Base-by-base conservation (phyloP, 257 asterid genomes). In the Echium plantagineum region DNA sequence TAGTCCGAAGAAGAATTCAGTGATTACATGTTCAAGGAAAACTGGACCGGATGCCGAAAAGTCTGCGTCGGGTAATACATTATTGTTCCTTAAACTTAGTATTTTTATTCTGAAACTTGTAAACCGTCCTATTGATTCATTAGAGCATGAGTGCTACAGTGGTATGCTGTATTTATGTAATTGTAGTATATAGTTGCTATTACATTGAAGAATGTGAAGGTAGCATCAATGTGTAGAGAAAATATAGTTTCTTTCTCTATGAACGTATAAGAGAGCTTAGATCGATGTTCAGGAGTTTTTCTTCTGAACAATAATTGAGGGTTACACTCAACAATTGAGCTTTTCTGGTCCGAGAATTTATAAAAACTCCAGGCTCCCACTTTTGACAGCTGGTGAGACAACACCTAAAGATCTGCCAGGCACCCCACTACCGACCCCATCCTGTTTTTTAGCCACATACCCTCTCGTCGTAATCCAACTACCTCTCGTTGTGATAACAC, bases 1-100 rank as follows among this genome's bases (percentile, higher is more conserved):
- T 52, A 69, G 30, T 53, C 68, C 74, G 12, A 73, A 71, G 63
- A 64, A 57, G 66, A 53, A 32, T 74, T 65, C 83, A 18, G 69
- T 59, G 22, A 49, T 76, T 67, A 46, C 81, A 42, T 42, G 75
- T 66, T 80, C 94, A 7, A 75, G 87, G 68, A 82, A 84, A 66
- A 70, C 87, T 10, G 83, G 78, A 74, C 81, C 73, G 55, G 86
- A 78, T 72, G 82, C 80, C 63, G 78, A 79, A 56, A 81, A 84
- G 38, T 81, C 83, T 67, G 62, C 72, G 67, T 75, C 89, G 17
- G 77, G 82, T 69, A 49, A 74, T 63, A 62, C 51, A 58, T 69
- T 64, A 55, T 63, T 48, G 63, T 28, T 21, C 56, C 15, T 18
- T 7, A 17, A 16, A 20, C 22, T 52, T 7, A 55, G 24, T n/a